Conservation (phyloP, 306 rosid genomes). For the Coriaria nepalensis region DNA sequence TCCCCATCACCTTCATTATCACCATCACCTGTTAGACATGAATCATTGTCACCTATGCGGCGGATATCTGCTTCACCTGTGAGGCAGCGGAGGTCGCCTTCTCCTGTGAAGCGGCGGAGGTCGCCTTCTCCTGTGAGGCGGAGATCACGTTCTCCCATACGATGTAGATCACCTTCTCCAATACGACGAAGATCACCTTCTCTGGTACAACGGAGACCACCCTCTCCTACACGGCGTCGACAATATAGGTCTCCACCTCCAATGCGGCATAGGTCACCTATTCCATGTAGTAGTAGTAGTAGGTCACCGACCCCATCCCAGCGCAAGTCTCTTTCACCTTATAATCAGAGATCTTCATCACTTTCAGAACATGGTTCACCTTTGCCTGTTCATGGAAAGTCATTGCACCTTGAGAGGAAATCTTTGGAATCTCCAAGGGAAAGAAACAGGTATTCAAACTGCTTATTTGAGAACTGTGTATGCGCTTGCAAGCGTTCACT, state of each 20-base stretch:
- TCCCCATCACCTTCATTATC: neutral
- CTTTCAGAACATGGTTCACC: constrained; percentile 27
- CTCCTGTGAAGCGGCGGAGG: constrained; percentile 2
- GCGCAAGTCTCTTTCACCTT: constrained; percentile 33
- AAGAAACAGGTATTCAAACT: constrained; percentile 37
- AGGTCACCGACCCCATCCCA: constrained; percentile 34
- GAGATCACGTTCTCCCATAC: neutral
- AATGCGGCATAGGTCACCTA: constrained; percentile 21
- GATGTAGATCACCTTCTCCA: constrained; percentile 26
- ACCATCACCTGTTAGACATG: constrained; percentile 4
- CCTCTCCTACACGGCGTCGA: constrained; percentile 6
- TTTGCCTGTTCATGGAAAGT: constrained; percentile 27
- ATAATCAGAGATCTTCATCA: constrained; percentile 41
- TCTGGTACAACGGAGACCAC: constrained; percentile 17
- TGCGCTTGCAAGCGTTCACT: neutral
- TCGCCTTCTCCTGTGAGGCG: constrained; percentile 10
- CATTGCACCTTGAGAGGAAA: constrained; percentile 27
- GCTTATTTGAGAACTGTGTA: neutral
- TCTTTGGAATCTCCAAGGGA: constrained; percentile 38
- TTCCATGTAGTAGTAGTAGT: constrained; percentile 23
- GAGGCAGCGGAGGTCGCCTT: constrained; percentile 15
- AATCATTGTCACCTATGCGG: constrained; percentile 14
- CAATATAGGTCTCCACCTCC: constrained; percentile 9
- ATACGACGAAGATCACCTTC: constrained; percentile 16
- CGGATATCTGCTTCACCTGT: neutral